Evolutionary conservation across 2,329 filamentous ascomycete genomes (phyloP), one percentile per base, ranked within the genome.

Genomic region (Catunica adiposa): DNA sequence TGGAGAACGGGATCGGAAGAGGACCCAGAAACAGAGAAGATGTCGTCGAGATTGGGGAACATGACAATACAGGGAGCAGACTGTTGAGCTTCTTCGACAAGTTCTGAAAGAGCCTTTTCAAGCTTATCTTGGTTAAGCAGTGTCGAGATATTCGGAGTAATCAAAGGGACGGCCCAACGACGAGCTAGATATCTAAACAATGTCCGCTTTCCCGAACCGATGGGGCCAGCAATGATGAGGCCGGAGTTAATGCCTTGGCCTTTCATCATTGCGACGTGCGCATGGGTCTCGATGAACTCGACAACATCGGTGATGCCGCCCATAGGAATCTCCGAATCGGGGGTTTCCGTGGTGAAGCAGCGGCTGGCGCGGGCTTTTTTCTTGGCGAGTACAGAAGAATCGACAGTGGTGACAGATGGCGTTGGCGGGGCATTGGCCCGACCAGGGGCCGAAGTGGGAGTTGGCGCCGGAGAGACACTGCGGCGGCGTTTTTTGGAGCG

Each of bases 11-110:
- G 40, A 22, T 44, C 15, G 8, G 20, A 22, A 17, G 40, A 44
- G 15, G 40, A 44, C 15, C 20, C 40, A 31, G 54, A 40, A 20
- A 57, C 56, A n/a, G 51, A 50, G 55, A 57, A 58, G 5, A 60
- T 83, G 57, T 62, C 60, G 67, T 98, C 89, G 54, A 97, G 86
- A 62, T 95, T 84, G 62, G 95, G 89, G 57, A 97, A 85, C 64
- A 96, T 94, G 3, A 98, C 76, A 3, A 98, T 74, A 63, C 88
- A 94, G 0, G 92, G 92, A 0, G 90, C 89, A 38, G 89, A 76
- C 56, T 80, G 78, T 65, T 86, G 87, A 0, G 92, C 92, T 64
- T 92, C 86, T 11, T 97, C 59, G 1, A 72, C 61, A 1, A 68
- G 69, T 22, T 73, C 70, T 2, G 62, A 62, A 0, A 73, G 57